phyloP scores from a whole-genome alignment of 2,329 filamentous ascomycete species.

The Bipolaris zeicola region DNA sequence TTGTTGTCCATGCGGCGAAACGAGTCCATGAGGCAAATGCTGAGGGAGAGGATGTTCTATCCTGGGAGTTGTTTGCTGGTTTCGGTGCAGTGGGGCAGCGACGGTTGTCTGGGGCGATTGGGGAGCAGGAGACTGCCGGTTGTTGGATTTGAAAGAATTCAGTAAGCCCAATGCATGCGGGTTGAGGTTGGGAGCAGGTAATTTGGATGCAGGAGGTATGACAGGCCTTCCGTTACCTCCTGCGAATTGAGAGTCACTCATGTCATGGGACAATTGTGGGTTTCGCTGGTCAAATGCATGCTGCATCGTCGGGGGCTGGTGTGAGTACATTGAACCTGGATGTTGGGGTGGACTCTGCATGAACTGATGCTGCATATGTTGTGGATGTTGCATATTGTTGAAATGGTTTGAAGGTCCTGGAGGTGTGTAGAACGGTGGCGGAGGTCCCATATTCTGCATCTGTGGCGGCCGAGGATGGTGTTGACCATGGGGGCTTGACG shows the following conservation, averaged over 20 bases:
- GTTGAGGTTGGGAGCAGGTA: conserved; percentile 64
- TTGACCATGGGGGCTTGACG: conserved; percentile 61
- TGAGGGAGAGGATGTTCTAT: conserved; percentile 30
- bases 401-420: conserved; percentile 28
- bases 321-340: conserved; percentile 15
- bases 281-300: conserved; percentile 26
- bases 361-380: conserved; percentile 31
- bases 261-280: conserved; percentile 24
- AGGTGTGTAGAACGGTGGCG: conserved; percentile 57
- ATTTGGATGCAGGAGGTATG: conserved; percentile 61
- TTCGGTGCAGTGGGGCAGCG: conserved; percentile 22
- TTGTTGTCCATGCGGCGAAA: conserved; percentile 30
- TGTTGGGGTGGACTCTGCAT: conserved; percentile 17
- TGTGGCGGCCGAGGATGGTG: conserved; percentile 61
- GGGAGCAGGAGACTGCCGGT: conserved; percentile 25
- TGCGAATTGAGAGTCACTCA: conserved; percentile 37
- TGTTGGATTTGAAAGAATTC: conserved; percentile 60
- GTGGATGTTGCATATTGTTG: conserved; percentile 29
- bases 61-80: conserved; percentile 29
- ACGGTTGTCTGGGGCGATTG: conserved; percentile 14
- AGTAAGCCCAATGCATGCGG: conserved; percentile 63
- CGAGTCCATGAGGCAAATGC: conserved; percentile 29
- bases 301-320: conserved; percentile 29
- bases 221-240: conserved; percentile 49
- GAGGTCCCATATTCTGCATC: conserved; percentile 54